These are phyloP conservation scores for Hypoxylon fuscum DNA, from an alignment of 495 filamentous ascomycete species.

Conservation along the genomic window DNA sequence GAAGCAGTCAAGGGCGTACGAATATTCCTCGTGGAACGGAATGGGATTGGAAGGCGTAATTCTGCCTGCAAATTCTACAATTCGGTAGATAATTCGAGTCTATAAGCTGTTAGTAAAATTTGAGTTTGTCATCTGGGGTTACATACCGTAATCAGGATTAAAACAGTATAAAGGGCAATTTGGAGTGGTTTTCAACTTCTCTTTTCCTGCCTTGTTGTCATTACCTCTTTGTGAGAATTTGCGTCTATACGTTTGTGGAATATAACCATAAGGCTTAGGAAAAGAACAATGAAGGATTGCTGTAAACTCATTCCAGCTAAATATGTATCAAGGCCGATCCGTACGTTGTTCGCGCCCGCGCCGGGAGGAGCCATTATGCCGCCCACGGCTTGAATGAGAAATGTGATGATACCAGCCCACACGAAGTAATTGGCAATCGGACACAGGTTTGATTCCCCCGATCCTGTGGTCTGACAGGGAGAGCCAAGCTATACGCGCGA, in stretches of 20 bases:
- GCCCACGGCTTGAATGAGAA: constrained; percentile 68
- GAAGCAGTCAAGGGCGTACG: constrained; percentile 64
- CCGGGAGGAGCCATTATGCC: constrained; percentile 52
- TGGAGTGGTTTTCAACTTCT: constrained; percentile 55
- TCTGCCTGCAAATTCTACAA: constrained; percentile 63
- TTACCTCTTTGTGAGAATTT: constrained; percentile 3
- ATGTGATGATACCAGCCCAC: constrained; percentile 67
- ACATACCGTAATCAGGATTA: constrained; percentile 61
- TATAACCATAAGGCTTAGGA: constrained; percentile 54
- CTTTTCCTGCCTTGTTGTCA: constrained; percentile 17
- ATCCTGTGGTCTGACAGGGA: constrained; percentile 61
- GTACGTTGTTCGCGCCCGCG: constrained; percentile 28
- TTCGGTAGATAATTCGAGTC: constrained; percentile 67
- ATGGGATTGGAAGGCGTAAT: constrained; percentile 50
- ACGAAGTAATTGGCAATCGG: constrained; percentile 68
- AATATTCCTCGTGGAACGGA: constrained; percentile 61
- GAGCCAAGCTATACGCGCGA: constrained; percentile 69
- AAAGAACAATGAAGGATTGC: constrained; percentile 65
- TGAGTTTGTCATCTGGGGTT: constrained; percentile 2
- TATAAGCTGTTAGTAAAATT: constrained; percentile 15
- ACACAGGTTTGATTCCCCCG: constrained; percentile 57
- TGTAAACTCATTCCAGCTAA: constrained; percentile 70
- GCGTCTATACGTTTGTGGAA: constrained; percentile 56
- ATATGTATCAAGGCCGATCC: constrained; percentile 65
- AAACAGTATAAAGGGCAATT: constrained; percentile 59